Evolutionary conservation across 2,329 filamentous ascomycete species (phyloP).

Genomic region (Epichloe baconii): DNA sequence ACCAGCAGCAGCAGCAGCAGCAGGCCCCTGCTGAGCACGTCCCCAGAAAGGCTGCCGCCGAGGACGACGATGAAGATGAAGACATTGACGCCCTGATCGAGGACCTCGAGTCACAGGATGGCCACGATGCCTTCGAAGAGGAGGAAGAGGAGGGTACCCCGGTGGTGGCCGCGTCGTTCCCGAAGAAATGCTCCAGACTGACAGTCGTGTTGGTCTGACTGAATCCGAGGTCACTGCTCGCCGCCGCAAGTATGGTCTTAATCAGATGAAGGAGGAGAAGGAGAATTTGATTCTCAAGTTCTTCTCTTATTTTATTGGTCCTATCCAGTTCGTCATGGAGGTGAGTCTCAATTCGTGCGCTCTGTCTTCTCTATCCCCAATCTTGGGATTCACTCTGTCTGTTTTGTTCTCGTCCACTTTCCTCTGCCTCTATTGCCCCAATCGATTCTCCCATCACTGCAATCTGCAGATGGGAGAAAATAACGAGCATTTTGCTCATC

Average conservation of each 20-base stretch:
- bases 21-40: slow-evolving; percentile 18
- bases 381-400: not conserved
- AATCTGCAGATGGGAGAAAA: not conserved
- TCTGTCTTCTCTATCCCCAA: not conserved
- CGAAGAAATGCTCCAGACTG: slow-evolving; percentile 66
- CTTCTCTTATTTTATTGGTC: slow-evolving; percentile 68
- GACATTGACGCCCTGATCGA: slow-evolving; percentile 80
- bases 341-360: slow-evolving; percentile 29
- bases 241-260: slow-evolving; percentile 65
- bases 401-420: not conserved
- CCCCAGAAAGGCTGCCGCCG: slow-evolving; percentile 29
- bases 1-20: slow-evolving; percentile 7
- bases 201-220: slow-evolving; percentile 59
- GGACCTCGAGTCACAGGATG: slow-evolving; percentile 74
- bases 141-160: slow-evolving; percentile 36
- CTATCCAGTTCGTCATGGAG: slow-evolving; percentile 93
- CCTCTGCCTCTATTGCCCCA: not conserved
- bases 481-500: not conserved
- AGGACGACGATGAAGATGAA: slow-evolving; percentile 61
- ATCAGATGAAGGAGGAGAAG: slow-evolving; percentile 86
- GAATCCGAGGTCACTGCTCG: slow-evolving; percentile 50
- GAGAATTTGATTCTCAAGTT: slow-evolving; percentile 79
- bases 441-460: not conserved
- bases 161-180: slow-evolving; percentile 50
- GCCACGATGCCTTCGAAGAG: slow-evolving; percentile 49